Percentiles rank a stretch among this genome's conserved stretches.
Evolutionary conservation across 345 rosid species (phyloP).

Genomic region (Populus simonii): DNA sequence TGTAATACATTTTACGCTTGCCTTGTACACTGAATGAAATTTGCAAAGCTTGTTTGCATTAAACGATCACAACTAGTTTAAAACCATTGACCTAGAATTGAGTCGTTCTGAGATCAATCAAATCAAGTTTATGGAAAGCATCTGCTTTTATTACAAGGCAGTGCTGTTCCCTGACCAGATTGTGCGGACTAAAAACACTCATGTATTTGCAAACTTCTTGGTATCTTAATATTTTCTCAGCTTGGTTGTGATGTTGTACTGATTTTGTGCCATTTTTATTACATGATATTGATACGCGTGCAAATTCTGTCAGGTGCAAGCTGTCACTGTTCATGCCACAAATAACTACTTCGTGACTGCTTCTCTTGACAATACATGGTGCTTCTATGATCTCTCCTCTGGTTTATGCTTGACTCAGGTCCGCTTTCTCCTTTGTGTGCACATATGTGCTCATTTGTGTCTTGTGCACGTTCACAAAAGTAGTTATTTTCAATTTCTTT

Average conservation of each 20-base stretch:
- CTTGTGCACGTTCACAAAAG: not conserved
- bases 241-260: not conserved
- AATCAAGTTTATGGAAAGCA: not conserved
- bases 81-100: not conserved
- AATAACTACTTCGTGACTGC: slow-evolving; percentile 94
- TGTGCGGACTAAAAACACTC: not conserved
- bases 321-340: slow-evolving; percentile 94
- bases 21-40: not conserved
- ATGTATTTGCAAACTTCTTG: not conserved
- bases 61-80: not conserved
- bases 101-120: not conserved
- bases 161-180: not conserved
- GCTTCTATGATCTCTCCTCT: slow-evolving; percentile 86
- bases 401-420: slow-evolving; percentile 94
- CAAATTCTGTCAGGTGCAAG: slow-evolving; percentile 70
- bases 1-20: not conserved
- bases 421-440: not conserved
- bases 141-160: not conserved
- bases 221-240: not conserved
- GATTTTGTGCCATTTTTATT: not conserved
- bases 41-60: not conserved
- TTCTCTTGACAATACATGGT: slow-evolving; percentile 90
- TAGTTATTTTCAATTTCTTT: not conserved
- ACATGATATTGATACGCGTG: not conserved
- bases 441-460: not conserved